Base-by-base conservation (phyloP, 805 yeast genomes). In the Sugiyamaella lignohabitans region DNA sequence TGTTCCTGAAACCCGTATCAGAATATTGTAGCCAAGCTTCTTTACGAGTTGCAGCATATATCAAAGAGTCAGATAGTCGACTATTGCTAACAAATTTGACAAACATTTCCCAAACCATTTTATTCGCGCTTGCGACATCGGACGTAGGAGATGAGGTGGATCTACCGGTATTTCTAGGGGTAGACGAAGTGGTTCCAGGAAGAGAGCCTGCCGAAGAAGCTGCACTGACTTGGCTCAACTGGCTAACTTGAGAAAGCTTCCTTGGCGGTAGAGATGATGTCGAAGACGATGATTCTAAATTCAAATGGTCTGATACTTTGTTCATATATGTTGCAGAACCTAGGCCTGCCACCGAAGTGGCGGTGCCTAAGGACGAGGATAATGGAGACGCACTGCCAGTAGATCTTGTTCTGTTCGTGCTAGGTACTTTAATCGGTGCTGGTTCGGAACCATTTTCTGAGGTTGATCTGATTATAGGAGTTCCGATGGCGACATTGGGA, bases 11-110 rank as follows among this genome's bases (percentile, higher is more conserved):
- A 35, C 20, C 54, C 1, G 58, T 45, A 20, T 47, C 52, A 27
- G 47, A 44, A 45, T 57, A 59, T 46, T 61, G 66, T 19, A 54
- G 36, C 58, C 59, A 62, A 3, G 64, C 63, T 35, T 61, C 66
- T 27, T 57, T 51, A 3, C 65, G 50, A 5, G 63, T 58, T 20
- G 47, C 46, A 1, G 62, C 65, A 42, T 57, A 57, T 16, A 53
- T 46, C 24, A 57, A 50, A 17, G 60, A 45, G 45, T 57, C 59
- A 11, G 59, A 51, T 23, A 48, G 47, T 38, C 56, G 42, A 36
- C 57, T 45, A 42, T 46, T 43, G 46, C 44, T 23, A 17, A 55
- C 46, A 32, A 56, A 56, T 18, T 46, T 38, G 32, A 42, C 37
- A 30, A 53, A 54, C 20, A 23, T 42, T 23, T 55, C 47, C 58